phyloP scores from a whole-genome alignment of 2,329 filamentous ascomycete genomes.

The Simplicillium sp. region DNA sequence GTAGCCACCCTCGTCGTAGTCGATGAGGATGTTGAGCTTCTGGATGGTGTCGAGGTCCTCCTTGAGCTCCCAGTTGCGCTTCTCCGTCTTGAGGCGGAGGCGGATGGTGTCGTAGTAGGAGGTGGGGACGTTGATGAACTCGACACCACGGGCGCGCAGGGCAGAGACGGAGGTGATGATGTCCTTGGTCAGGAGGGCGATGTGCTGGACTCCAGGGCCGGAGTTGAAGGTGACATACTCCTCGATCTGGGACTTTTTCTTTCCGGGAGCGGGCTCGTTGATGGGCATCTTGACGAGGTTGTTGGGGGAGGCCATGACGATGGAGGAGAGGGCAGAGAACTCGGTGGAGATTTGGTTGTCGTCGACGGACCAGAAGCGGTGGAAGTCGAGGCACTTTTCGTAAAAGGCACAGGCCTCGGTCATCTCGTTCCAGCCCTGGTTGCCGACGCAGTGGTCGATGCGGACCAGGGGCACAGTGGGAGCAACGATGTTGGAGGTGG shows the following conservation, averaged over 20 bases:
- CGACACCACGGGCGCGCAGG: constrained; percentile 76
- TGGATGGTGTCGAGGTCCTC: constrained; percentile 74
- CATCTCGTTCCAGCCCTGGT: constrained; percentile 94
- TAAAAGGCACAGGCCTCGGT: constrained; percentile 60
- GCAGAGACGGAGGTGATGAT: constrained; percentile 71
- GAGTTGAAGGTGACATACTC: constrained; percentile 88
- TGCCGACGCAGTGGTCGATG: constrained; percentile 96
- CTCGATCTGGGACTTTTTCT: constrained; percentile 90
- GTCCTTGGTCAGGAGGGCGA: constrained; percentile 72
- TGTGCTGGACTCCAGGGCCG: constrained; percentile 86
- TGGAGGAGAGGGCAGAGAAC: constrained; percentile 77
- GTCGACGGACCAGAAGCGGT: constrained; percentile 96
- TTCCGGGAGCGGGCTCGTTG: constrained; percentile 86
- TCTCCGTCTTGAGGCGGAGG: constrained; percentile 57
- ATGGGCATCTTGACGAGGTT: constrained; percentile 95
- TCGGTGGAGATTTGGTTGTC: constrained; percentile 89
- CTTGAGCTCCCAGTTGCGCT: constrained; percentile 52
- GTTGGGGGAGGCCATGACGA: constrained; percentile 84
- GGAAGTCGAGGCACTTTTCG: constrained; percentile 82
- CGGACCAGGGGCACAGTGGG: constrained; percentile 59
- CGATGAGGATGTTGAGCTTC: constrained; percentile 78
- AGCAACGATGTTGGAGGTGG: constrained; percentile 31
- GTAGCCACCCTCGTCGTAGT: constrained; percentile 91
- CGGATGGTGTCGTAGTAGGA: constrained; percentile 79
- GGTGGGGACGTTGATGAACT: constrained; percentile 84